Conservation (phyloP, 75 land plant genomes). For the Picea glauca region DNA sequence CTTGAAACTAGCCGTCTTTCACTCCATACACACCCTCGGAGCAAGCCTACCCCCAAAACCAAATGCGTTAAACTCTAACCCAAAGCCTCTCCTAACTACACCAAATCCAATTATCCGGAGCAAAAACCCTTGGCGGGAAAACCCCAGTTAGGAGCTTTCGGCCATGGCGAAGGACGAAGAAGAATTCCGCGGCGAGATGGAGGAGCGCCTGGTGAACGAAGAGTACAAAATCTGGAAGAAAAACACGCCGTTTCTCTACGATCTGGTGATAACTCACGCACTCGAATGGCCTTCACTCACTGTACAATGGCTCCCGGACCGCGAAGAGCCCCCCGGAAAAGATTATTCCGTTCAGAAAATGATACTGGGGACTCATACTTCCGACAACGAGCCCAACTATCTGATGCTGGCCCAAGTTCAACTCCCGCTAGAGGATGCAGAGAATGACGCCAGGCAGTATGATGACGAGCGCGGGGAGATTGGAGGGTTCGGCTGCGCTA, state of each 20-base stretch:
- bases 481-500: slow-evolving; percentile 85
- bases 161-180: slow-evolving; percentile 82
- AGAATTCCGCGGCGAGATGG: slow-evolving; percentile 83
- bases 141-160: background rate
- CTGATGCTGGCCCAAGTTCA: slow-evolving; percentile 80
- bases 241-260: slow-evolving; percentile 91
- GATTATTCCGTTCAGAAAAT: slow-evolving; percentile 51
- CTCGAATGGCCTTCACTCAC: slow-evolving; percentile 97
- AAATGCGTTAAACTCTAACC: no score
- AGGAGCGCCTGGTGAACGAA: slow-evolving; percentile 41
- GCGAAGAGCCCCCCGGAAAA: slow-evolving; percentile 31
- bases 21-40: no score
- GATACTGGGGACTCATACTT: slow-evolving; percentile 88
- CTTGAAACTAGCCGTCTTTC: no score
- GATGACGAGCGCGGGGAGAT: slow-evolving; percentile 79
- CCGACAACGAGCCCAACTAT: slow-evolving; percentile 68
- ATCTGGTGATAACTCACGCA: slow-evolving; percentile 77
- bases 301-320: slow-evolving; percentile 76
- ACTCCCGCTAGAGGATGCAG: slow-evolving; percentile 77
- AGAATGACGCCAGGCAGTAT: slow-evolving; percentile 72
- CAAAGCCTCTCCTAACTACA: background rate
- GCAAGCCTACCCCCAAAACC: no score
- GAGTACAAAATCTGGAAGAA: slow-evolving; percentile 94
- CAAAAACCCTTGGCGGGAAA: no score
- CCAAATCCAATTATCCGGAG: no score